Evolutionary conservation across 2,329 filamentous ascomycete species (phyloP), one percentile per base, ranked within the genome.

Genomic region (Ophiostoma montium): DNA sequence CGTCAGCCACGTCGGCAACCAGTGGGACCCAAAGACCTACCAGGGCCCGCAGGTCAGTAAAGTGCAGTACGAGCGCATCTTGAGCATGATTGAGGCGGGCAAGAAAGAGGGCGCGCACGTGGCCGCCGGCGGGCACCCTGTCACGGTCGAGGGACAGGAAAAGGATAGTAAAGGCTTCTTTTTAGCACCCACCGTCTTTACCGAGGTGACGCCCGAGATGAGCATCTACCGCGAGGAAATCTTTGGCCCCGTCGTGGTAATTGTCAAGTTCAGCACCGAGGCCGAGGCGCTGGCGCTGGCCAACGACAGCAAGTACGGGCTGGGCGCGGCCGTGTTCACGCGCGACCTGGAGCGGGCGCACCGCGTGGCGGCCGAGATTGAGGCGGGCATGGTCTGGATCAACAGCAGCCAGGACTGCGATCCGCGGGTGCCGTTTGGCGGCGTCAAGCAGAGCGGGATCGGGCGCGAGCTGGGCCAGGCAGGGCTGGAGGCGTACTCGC

Each of bases 281-380:
- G 82, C 86, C 27, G 81, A 88, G 55, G 86, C 84, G 0, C 63
- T 92, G 19, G 66, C 70, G 32, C 67, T 90, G 19, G 84, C 85
- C 10, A 94, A 94, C 59, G 84, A 90, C 57, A 87, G 83, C 1
- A 82, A 87, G 46, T 92, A 88, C 59, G 86, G 86, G 3, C 71
- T 94, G 11, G 69, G 72, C 2, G 73, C 79, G 3, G 75, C 84
- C 0, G 74, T 94, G 2, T 94, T 87, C 61, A 88, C 85, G 78
- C 86, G 59, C 63, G 90, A 47, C 65, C 70, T 48, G 66, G 70
- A 41, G 80, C 71, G 0, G 59, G 49, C 44, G 12, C 19, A 84
- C 53, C 67, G 73, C 11, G 63, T 84, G n/a, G 79, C 80, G 6
- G 71, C 67, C 54, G 67, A 70, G 53, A 76, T 84, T 51, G 78